Conservation (phyloP, 1,284 basidiomycete genomes). For the Rhodotorula sp. region DNA sequence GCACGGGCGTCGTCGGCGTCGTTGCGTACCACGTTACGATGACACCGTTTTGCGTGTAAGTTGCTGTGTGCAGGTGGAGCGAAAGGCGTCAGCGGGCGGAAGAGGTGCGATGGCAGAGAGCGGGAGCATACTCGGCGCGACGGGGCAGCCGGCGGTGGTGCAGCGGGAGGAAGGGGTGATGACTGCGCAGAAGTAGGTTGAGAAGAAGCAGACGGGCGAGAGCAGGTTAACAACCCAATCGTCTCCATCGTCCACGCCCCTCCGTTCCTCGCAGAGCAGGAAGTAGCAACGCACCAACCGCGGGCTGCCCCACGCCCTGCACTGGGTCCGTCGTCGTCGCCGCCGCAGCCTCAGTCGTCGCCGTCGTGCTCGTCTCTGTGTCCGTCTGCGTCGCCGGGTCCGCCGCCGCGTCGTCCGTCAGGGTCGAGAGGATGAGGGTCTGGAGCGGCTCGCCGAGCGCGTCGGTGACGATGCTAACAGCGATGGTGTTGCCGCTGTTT, state of each 20-base stretch:
- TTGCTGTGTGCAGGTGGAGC: conserved; percentile 3
- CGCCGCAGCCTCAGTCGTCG: neutral
- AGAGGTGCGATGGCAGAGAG: neutral
- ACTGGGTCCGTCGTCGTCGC: neutral
- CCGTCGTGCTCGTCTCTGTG: neutral
- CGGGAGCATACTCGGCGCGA: conserved; percentile 11
- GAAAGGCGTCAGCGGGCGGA: neutral
- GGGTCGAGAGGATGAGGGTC: conserved; percentile 22
- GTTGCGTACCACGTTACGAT: conserved; percentile 33
- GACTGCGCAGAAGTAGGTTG: neutral
- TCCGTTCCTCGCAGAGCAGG: no score
- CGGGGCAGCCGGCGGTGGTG: conserved; percentile 34
- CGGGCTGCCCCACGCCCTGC: conserved; percentile 7
- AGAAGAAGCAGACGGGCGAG: no score
- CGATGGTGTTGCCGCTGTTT: conserved; percentile 30
- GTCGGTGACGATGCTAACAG: conserved; percentile 28
- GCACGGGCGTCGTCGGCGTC: conserved; percentile 24
- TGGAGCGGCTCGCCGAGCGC: conserved; percentile 24
- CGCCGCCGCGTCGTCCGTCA: conserved; percentile 2
- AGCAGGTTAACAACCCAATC: neutral
- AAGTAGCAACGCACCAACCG: neutral
- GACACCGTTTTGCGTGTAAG: conserved; percentile 15
- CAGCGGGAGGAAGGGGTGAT: conserved; percentile 10
- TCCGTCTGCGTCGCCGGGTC: conserved; percentile 1
- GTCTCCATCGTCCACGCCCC: no score